Evolutionary conservation across 345 rosid species (phyloP), one percentile per base, ranked within the genome.

Genomic region (Acer yangbiense): DNA sequence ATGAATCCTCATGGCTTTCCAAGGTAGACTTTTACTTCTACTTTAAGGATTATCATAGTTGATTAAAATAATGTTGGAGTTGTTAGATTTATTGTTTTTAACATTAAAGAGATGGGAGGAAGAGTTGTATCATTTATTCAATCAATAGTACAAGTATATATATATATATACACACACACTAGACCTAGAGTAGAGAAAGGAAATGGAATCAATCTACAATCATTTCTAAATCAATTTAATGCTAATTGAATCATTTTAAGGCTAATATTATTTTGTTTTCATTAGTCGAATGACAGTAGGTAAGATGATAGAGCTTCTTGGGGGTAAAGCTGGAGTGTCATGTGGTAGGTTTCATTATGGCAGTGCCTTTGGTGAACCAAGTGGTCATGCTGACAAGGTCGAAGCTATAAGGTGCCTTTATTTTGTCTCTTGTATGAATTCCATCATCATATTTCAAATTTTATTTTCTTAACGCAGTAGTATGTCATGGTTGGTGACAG

Each of bases 1-100:
- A 95, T 95, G 98, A 95, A 95, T 72, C 99, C 98, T 76, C 99
- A 95, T 89, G 98, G 99, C 35, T 95, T 95, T 83, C 99, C 99
- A 66, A 93, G 98, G 98, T 93, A 76, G 72, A 5, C 77, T 48
- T 29, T 11, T 9, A 74, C 69, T 18, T 18, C 48, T 17, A 6
- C 21, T 62, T 50, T 11, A 11, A 7, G 62, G 62, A 57, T 57
- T n/a, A 57, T 57, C 62, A 57, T 57, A 57, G 1, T 57, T 57
- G n/a, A 57, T 57, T 57, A 57, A 20, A 20, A 57, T 17, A n/a
- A 57, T n/a, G 23, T 57, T 16, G n/a, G 62, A 57, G 23, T 16
- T 57, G 21, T 57, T 18, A 4, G 62, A 57, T 57, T 57, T 18
- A 6, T 18, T 10, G 62, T 57, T 41, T 6, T 41, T 41, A 41